A percentile compares a stretch with the other conserved stretches of the same genome.
phyloP scores from a whole-genome alignment of 2,329 filamentous ascomycete species.

The Clarireedia monteithiana region DNA sequence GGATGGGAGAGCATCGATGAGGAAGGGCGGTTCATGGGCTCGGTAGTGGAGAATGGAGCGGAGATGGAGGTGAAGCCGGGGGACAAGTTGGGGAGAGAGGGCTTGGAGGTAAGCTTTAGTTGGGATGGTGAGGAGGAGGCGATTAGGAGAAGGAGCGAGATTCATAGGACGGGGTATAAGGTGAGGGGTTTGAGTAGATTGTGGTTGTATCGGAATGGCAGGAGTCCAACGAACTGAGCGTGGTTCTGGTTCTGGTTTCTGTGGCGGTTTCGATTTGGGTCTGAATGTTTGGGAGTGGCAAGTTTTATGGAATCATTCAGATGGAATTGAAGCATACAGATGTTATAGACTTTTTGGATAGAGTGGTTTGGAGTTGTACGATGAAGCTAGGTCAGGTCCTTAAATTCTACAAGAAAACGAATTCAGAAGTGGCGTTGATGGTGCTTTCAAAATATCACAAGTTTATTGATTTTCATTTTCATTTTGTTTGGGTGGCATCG shows the following conservation, averaged over 20 bases:
- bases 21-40: slow-evolving; percentile 19
- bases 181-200: slow-evolving; percentile 55
- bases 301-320: too few species aligned
- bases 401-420: too few species aligned
- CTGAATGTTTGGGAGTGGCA: neutral
- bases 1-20: neutral
- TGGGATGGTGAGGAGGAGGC: slow-evolving; percentile 13
- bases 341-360: too few species aligned
- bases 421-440: too few species aligned
- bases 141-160: neutral
- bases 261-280: neutral
- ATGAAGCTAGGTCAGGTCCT: too few species aligned
- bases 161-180: slow-evolving; percentile 30
- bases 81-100: slow-evolving; percentile 2
- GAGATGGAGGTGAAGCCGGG: neutral
- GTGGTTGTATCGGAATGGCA: slow-evolving; percentile 56
- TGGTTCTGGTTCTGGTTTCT: slow-evolving; percentile 7
- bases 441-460: too few species aligned
- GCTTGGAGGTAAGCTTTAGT: neutral
- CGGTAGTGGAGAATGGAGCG: slow-evolving; percentile 7
- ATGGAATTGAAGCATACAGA: neutral
- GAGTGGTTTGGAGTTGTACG: too few species aligned
- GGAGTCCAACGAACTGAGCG: slow-evolving; percentile 34
- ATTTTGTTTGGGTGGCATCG: neutral
- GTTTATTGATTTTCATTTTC: neutral